A percentile compares a stretch with the other conserved stretches of the same genome.
phyloP scores from a whole-genome alignment of 768 basidiomycete genomes.

The Tulasnella sp. region DNA sequence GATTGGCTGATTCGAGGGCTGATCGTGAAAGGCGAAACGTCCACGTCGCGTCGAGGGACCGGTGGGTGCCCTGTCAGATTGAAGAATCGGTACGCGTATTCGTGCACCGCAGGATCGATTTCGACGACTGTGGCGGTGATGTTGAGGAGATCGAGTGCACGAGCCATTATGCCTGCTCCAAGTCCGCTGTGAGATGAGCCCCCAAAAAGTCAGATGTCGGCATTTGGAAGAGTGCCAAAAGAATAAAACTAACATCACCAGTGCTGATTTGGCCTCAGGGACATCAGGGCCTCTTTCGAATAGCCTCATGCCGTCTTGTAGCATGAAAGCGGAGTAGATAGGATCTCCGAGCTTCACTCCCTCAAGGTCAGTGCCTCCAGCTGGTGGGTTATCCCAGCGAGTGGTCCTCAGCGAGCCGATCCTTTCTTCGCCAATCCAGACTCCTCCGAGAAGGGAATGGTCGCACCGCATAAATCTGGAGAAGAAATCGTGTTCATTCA shows the following conservation, averaged over 20 bases:
- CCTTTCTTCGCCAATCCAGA: conserved; percentile 59
- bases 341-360: conserved; percentile 53
- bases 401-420: conserved; percentile 19
- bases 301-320: conserved; percentile 79
- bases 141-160: conserved; percentile 60
- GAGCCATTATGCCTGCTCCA: conserved; percentile 75
- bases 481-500: conserved; percentile 23
- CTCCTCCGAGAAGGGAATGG: conserved; percentile 53
- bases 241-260: conserved; percentile 55
- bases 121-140: conserved; percentile 79
- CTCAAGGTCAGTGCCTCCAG: conserved; percentile 46
- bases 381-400: conserved; percentile 34
- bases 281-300: conserved; percentile 40
- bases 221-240: conserved; percentile 20
- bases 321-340: conserved; percentile 72
- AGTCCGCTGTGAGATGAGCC: conserved; percentile 56
- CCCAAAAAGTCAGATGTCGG: conserved; percentile 17
- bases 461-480: conserved; percentile 46
- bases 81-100: conserved; percentile 71
- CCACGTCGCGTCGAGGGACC: neutral
- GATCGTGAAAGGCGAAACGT: neutral
- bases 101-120: conserved; percentile 85
- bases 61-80: conserved; percentile 49
- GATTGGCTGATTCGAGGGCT: neutral
- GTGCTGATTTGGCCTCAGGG: conserved; percentile 43